Percentiles rank a stretch among this genome's conserved stretches.
Conservation (phyloP, 2,329 filamentous ascomycete species). For the Chaetomiaceae sp. region DNA sequence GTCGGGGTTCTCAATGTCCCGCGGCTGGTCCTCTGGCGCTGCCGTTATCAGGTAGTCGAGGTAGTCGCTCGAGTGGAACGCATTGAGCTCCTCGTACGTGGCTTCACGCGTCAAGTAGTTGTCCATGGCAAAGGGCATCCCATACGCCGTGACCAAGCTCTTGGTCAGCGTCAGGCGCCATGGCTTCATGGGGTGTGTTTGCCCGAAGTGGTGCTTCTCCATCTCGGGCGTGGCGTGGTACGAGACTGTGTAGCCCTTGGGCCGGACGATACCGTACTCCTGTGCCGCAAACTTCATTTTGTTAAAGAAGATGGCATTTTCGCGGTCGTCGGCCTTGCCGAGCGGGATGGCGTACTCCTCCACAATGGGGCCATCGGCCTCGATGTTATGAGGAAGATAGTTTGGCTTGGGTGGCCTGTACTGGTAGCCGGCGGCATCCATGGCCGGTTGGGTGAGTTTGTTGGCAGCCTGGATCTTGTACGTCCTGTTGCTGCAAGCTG, state of each 20-base stretch:
- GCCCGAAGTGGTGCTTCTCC: conserved; percentile 94
- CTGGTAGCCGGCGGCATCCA: conserved; percentile 47
- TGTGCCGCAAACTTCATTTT: conserved; percentile 55
- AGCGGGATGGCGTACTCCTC: conserved; percentile 50
- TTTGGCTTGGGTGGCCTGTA: conserved; percentile 55
- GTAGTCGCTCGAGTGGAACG: conserved; percentile 86
- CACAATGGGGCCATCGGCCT: conserved; percentile 48
- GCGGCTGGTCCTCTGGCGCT: conserved; percentile 57
- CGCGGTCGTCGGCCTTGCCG: conserved; percentile 47
- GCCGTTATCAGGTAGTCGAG: conserved; percentile 79
- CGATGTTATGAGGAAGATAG: conserved; percentile 53
- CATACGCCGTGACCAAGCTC: conserved; percentile 88
- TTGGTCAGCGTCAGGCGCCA: conserved; percentile 96
- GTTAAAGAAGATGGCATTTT: conserved; percentile 53
- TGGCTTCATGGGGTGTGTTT: conserved; percentile 97
- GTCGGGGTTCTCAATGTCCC: conserved; percentile 61
- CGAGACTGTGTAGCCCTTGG: conserved; percentile 84
- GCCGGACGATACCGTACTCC: conserved; percentile 68
- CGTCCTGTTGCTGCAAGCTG: too few species aligned
- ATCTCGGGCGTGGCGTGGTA: conserved; percentile 95
- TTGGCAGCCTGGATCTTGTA: too few species aligned
- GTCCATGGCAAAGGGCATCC: conserved; percentile 96
- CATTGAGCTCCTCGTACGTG: conserved; percentile 78
- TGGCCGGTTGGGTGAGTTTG: conserved; percentile 17
- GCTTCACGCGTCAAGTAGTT: conserved; percentile 81